Evolutionary conservation across 495 filamentous ascomycete species (phyloP).

Genomic region (Gamarada debralockiae): DNA sequence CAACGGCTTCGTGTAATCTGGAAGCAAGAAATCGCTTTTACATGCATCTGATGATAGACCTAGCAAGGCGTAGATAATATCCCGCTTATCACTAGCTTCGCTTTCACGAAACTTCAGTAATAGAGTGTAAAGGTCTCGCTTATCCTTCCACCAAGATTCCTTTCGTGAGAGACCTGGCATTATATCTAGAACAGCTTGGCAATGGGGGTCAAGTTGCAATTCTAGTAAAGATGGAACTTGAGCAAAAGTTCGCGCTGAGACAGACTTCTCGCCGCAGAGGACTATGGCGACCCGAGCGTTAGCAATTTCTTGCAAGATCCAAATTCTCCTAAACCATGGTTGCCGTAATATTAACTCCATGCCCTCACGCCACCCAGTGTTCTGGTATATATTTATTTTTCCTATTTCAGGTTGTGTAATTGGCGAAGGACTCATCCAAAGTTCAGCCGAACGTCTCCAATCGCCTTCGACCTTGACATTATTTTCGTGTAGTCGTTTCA

Average conservation of each 20-base stretch:
- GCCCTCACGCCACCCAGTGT: no score
- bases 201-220: constrained; percentile 3
- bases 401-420: no score
- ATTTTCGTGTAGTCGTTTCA: no score
- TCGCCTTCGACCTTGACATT: no score
- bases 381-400: no score
- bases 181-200: constrained; percentile 32
- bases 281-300: constrained; percentile 22
- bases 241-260: constrained; percentile 24
- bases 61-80: constrained; percentile 34
- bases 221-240: constrained; percentile 21
- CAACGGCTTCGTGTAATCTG: constrained; percentile 21
- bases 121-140: constrained; percentile 26
- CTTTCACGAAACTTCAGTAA: constrained; percentile 27
- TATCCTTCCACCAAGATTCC: constrained; percentile 29
- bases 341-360: no score
- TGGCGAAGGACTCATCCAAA: no score
- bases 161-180: constrained; percentile 27
- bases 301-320: no score
- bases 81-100: constrained; percentile 26
- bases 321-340: no score
- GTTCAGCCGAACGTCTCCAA: no score
- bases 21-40: constrained; percentile 7
- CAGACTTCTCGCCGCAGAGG: constrained; percentile 25
- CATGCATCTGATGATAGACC: constrained; percentile 27